These are phyloP conservation scores for Aspergillus heteromorphus DNA, from an alignment of 495 filamentous ascomycete genomes.

Conservation along the genomic window DNA sequence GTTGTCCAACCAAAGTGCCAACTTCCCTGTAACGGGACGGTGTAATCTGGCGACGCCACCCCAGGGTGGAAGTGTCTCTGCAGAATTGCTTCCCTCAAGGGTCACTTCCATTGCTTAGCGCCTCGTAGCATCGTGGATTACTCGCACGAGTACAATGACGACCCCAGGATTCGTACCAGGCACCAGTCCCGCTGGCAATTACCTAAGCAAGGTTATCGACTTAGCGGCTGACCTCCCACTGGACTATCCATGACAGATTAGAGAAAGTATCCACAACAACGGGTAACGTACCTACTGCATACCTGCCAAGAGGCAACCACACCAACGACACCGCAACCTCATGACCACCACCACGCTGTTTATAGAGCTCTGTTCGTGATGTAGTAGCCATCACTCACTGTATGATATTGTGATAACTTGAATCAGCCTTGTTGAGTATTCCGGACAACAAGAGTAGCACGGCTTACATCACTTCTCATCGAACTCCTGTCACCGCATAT, in stretches of 20 bases:
- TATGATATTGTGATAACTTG: no score
- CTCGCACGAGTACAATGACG: conserved; percentile 53
- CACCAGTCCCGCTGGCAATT: conserved; percentile 44
- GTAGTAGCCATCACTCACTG: no score
- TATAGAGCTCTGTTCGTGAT: no score
- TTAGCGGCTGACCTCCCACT: conserved; percentile 42
- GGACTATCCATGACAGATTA: conserved; percentile 46
- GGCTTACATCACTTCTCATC: no score
- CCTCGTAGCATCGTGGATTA: conserved; percentile 54
- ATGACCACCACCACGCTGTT: no score
- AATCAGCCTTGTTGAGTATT: no score
- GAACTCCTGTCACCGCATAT: no score
- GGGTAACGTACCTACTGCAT: no score
- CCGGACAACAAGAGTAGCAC: no score
- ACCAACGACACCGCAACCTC: no score
- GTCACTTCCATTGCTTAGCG: conserved; percentile 59
- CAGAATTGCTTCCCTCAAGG: conserved; percentile 63
- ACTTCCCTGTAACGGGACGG: conserved; percentile 41
- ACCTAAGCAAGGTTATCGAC: conserved; percentile 39
- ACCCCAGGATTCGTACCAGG: conserved; percentile 59
- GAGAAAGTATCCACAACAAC: not conserved
- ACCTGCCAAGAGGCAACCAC: no score
- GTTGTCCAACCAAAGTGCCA: conserved; percentile 40
- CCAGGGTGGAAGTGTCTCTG: conserved; percentile 57
- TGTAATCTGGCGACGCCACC: conserved; percentile 57